A percentile compares a stretch with the other conserved stretches of the same genome.
Conservation (phyloP, 306 rosid genomes). For the Parietaria judaica region DNA sequence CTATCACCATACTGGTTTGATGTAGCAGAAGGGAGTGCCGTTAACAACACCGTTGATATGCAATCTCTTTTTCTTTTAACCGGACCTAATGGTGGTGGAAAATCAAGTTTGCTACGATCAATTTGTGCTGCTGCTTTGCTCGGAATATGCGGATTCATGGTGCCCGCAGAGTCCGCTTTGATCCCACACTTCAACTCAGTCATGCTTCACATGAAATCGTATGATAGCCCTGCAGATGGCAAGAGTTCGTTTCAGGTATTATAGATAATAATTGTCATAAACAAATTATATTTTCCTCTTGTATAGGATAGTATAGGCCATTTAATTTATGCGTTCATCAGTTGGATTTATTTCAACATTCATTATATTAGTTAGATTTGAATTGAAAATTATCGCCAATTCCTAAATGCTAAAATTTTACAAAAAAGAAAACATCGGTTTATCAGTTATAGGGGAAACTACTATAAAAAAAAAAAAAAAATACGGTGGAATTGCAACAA, state of each 20-base stretch:
- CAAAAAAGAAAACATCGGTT: no score
- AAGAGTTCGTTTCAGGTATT: constrained; percentile 93
- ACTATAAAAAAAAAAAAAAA: no score
- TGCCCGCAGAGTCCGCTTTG: constrained; percentile 74
- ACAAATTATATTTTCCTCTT: no score
- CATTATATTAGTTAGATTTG: not conserved
- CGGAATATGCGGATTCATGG: constrained; percentile 90
- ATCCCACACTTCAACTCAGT: constrained; percentile 82
- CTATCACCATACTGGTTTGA: constrained; percentile 89
- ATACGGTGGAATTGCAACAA: no score
- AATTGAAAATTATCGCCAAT: no score
- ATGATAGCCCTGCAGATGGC: constrained; percentile 94
- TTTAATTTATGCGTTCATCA: not conserved
- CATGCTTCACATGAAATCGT: constrained; percentile 94
- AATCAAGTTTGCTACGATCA: constrained; percentile 90
- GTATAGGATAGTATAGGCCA: no score
- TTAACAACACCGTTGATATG: constrained; percentile 79
- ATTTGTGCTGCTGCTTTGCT: constrained; percentile 87
- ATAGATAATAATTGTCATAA: not conserved
- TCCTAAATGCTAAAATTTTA: no score
- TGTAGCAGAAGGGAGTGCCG: constrained; percentile 68
- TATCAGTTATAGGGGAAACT: no score
- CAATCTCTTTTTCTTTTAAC: constrained; percentile 83
- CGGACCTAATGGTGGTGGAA: constrained; percentile 98
- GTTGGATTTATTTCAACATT: not conserved